Base-by-base conservation (phyloP, 78 protist genomes). In the Monosiga brevicollis region DNA sequence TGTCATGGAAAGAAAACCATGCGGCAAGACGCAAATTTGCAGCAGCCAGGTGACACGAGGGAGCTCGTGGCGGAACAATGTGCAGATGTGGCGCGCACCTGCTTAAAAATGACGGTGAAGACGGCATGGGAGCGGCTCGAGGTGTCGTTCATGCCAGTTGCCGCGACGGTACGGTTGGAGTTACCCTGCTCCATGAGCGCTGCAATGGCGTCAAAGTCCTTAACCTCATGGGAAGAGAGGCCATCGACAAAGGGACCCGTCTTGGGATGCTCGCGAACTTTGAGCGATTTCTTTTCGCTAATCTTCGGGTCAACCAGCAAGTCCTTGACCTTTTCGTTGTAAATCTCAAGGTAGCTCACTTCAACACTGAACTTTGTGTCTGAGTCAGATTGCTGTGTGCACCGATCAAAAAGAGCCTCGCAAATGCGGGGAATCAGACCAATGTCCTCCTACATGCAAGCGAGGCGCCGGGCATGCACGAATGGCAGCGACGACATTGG, bases 101-200 rank as follows among this genome's bases (percentile, higher is more conserved):
- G 86, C 22, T 89, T 89, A 39, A 89, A 80, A 32, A 83, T 84
- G 80, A 95, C 81, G 71, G 91, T 94, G 77, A 95, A 92, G 34
- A 95, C 88, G 38, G 95, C 88, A 72, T 95, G 98, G 35, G 93
- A 84, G 55, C 98, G 93, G 38, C 92, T 85, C 43, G 90, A 83
- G 29, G 83, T 79, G 22, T 89, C 90, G 91, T 95, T 95, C 95
- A 95, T 95, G 37, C 70, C 41, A 22, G 95, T 94, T 24, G 92
- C 86, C 35, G 96, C 98, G 2, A 90, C 91, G 26, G 92, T 85
- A 42, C 97, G 83, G 34, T 20, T 6, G 39, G 80, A 42, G n/a
- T 85, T 89, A 62, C 88, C 89, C 29, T 36, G 84, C 55, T 83
- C 90, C 81, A 88, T 79, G 32, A 92, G 54, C 75, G 82, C 77